Conservation (phyloP, 768 basidiomycete species). For the Multifurca ochricompacta region DNA sequence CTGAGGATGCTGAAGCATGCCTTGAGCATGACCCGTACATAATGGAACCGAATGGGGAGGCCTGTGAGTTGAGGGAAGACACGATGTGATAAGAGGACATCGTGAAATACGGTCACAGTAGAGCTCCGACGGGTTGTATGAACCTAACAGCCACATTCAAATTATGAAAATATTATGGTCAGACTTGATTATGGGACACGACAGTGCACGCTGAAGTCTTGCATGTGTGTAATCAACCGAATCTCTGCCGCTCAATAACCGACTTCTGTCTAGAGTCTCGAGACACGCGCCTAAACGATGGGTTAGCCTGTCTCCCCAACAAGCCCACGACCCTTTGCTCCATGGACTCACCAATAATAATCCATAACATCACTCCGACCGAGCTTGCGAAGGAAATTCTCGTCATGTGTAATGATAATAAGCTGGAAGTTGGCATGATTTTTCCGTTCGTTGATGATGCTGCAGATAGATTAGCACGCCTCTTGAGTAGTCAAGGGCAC, state of each 20-base stretch:
- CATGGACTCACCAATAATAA: constrained; percentile 69
- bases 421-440: constrained; percentile 90
- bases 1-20: too few relatives aligned
- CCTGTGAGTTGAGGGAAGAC: too few relatives aligned
- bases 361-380: constrained; percentile 92
- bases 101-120: too few relatives aligned
- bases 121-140: too few relatives aligned
- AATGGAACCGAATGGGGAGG: too few relatives aligned
- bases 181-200: too few relatives aligned
- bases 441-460: constrained; percentile 91
- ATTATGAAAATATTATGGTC: too few relatives aligned
- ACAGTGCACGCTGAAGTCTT: background rate
- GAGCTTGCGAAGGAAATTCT: constrained; percentile 85
- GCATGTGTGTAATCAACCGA: constrained; percentile 11
- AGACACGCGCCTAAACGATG: constrained; percentile 70
- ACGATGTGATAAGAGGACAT: too few relatives aligned
- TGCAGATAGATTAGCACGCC: constrained; percentile 28
- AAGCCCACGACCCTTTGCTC: background rate
- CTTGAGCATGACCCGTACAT: too few relatives aligned
- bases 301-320: background rate
- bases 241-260: constrained; percentile 28
- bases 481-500: background rate
- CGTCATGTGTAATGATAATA: constrained; percentile 95
- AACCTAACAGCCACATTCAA: too few relatives aligned
- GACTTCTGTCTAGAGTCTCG: constrained; percentile 44